phyloP scores from a whole-genome alignment of 257 asterid species.

The Nicotiana obtusifolia region DNA sequence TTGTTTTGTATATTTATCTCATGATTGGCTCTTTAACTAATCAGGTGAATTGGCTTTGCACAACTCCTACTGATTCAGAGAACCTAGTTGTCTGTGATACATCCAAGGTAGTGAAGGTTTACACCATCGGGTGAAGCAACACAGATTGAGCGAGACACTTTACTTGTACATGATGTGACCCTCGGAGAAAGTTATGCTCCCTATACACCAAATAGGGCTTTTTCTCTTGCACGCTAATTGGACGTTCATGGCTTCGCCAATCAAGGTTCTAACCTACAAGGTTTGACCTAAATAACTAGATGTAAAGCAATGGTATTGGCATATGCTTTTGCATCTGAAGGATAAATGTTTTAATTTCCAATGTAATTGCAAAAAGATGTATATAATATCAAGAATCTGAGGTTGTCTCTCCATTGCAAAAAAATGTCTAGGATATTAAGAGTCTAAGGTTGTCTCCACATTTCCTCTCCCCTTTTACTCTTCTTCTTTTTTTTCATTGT shows the following conservation, averaged over 20 bases:
- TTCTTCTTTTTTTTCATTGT: neutral
- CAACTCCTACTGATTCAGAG: conserved; percentile 74
- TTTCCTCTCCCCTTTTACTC: neutral
- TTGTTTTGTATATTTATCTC: neutral
- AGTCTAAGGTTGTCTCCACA: neutral
- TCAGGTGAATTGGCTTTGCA: conserved; percentile 93
- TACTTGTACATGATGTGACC: neutral
- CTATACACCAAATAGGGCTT: neutral
- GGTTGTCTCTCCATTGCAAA: neutral
- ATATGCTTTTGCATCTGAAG: neutral
- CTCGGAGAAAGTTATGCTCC: neutral
- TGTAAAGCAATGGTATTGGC: neutral
- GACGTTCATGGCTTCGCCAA: neutral
- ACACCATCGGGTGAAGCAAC: conserved; percentile 36
- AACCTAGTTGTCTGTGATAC: conserved; percentile 84
- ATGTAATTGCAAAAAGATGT: neutral
- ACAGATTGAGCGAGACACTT: neutral
- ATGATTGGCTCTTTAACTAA: conserved; percentile 10
- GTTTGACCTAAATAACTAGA: neutral
- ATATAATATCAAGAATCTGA: neutral
- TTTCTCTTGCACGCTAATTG: neutral
- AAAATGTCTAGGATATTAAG: neutral
- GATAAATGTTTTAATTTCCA: neutral
- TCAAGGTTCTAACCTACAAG: neutral
- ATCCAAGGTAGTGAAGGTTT: conserved; percentile 77